These are phyloP conservation scores for Acer negundo DNA, from an alignment of 345 rosid species.

Conservation along the genomic window DNA sequence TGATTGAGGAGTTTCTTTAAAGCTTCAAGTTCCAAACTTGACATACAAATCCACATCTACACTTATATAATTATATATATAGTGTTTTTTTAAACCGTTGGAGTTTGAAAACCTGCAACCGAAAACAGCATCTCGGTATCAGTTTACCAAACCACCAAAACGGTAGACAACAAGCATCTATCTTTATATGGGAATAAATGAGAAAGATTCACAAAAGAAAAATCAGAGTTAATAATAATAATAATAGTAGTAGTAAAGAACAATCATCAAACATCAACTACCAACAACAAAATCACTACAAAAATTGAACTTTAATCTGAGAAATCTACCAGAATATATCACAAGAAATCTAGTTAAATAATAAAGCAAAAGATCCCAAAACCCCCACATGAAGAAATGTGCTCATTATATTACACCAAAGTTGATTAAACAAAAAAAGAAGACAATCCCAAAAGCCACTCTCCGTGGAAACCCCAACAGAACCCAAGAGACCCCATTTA, in stretches of 20 bases:
- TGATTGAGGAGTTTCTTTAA: conserved; percentile 30
- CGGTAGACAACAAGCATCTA: conserved; percentile 84
- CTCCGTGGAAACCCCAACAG: conserved; percentile 46
- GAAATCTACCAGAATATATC: conserved; percentile 46
- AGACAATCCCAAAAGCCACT: conserved; percentile 55
- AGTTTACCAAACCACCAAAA: conserved; percentile 73
- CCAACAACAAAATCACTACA: conserved; percentile 40
- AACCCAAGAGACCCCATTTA: conserved; percentile 35
- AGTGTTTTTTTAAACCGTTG: conserved; percentile 43
- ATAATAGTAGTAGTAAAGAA: too few species aligned
- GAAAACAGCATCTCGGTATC: conserved; percentile 86
- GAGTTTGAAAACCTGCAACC: conserved; percentile 68
- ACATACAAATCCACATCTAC: conserved; percentile 31
- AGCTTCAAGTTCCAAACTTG: conserved; percentile 68
- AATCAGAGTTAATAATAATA: conserved; percentile 27
- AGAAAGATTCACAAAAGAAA: conserved; percentile 27
- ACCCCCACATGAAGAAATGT: conserved; percentile 30
- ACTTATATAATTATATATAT: neutral
- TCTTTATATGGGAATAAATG: conserved; percentile 43
- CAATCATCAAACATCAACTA: conserved; percentile 35
- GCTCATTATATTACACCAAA: conserved; percentile 10
- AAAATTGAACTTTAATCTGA: conserved; percentile 43
- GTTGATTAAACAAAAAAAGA: conserved; percentile 28
- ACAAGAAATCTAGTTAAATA: conserved; percentile 37
- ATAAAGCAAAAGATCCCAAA: conserved; percentile 22